Base-by-base conservation (phyloP, 1,284 basidiomycete genomes). In the Ustilago curta region DNA sequence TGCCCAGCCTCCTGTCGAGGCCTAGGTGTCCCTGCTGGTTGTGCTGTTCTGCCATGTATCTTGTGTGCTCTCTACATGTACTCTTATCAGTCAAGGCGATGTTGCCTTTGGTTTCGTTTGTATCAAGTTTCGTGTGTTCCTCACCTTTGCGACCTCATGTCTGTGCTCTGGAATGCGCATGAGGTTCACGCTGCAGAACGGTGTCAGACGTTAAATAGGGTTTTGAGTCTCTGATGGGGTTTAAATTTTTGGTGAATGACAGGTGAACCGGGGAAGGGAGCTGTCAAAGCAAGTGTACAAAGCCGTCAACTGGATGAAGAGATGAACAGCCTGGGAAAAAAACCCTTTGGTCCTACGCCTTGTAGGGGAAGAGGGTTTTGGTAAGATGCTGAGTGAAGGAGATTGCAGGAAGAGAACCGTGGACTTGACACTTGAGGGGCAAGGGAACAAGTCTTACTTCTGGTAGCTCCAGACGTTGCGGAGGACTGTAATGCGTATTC, bases 381-480 rank as follows among this genome's bases (percentile, higher is more conserved):
- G 45, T 42, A 39, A 39, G 18, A 29, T 42, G 54, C 23, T 37
- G 39, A 25, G 12, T 48, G 29, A 25, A 16, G 45, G 32, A 51
- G 53, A 35, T 61, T 57, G 47, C 51, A 25, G 40, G 35, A 50
- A 39, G 43, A 48, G 37, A 59, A 40, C 56, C 51, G 53, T 49
- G 43, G 50, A 44, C 25, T n/a, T 21, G 56, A 49, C 27, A 55
- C 47, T 48, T 19, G 47, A 47, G 52, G 52, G 37, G 7, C 19
- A 14, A 31, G 12, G 12, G 16, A 18, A 14, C n/a, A 40, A 32
- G 14, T 37, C 55, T 69, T 79, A 77, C 69, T 79, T 78, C 70
- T 73, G 66, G 65, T 75, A 62, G 44, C 57, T 69, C 81, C 81
- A 83, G 61, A 83, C 81, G 65, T 76, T 76, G 59, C 71, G 75